A percentile compares a stretch with the other conserved stretches of the same genome.
phyloP scores from a whole-genome alignment of 495 filamentous ascomycete genomes.

The Annulohypoxylon stygium region DNA sequence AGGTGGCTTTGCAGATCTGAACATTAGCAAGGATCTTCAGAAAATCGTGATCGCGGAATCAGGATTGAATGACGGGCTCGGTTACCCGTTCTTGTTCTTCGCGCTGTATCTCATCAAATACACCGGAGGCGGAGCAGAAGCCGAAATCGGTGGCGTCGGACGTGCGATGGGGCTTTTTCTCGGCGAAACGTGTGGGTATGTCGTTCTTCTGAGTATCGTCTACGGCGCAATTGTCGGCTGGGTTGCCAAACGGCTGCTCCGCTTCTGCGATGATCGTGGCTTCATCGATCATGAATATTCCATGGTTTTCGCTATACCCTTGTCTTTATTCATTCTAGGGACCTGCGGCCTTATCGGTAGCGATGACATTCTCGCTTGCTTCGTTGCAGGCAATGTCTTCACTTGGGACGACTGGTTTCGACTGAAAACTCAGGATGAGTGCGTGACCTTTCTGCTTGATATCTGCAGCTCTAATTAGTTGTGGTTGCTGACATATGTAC shows the following conservation, averaged over 20 bases:
- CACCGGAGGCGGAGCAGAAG: not conserved
- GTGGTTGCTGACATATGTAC: not conserved
- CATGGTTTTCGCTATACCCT: constrained; percentile 1
- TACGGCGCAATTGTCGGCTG: constrained; percentile 5
- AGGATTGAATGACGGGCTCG: not conserved
- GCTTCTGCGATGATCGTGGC: constrained; percentile 8
- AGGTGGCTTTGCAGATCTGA: not conserved
- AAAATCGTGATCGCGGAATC: constrained; percentile 4
- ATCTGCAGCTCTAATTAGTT: not conserved
- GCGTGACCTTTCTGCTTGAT: not conserved
- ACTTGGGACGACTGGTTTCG: constrained; percentile 5
- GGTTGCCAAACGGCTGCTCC: constrained; percentile 1
- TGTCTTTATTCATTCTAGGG: constrained; percentile 3
- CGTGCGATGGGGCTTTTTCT: not conserved
- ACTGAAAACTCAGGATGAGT: constrained; percentile 1
- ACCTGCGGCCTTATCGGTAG: not conserved
- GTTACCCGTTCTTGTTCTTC: not conserved
- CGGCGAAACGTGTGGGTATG: constrained; percentile 1
- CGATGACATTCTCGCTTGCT: constrained; percentile 1
- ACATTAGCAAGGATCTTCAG: constrained; percentile 6
- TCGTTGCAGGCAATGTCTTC: constrained; percentile 1
- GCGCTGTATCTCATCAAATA: constrained; percentile 1
- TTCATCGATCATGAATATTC: constrained; percentile 10
- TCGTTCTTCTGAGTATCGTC: not conserved
- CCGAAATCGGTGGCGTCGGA: constrained; percentile 1